Conservation (phyloP, 352 stramenopile genomes). For the Globisporangium uncinulatum region DNA sequence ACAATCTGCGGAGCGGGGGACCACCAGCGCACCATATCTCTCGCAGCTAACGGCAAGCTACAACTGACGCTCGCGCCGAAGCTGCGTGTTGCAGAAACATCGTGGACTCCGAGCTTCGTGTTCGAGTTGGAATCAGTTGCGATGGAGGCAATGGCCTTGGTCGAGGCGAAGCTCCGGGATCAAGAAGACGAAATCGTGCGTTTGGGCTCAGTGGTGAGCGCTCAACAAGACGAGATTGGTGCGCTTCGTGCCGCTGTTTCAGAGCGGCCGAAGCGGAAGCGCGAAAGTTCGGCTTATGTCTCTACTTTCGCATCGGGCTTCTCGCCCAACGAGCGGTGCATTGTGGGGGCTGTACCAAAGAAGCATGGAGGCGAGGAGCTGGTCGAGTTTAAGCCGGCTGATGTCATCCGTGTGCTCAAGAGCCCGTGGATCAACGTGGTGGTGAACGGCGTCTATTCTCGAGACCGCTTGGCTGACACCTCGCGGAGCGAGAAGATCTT, state of each 20-base stretch:
- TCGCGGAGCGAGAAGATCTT: no score
- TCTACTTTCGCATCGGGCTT: neutral
- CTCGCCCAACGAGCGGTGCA: no score
- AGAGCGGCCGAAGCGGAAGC: neutral
- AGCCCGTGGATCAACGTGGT: neutral
- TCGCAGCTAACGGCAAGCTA: no score
- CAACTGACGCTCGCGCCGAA: neutral
- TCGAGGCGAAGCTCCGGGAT: neutral
- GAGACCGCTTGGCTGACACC: no score
- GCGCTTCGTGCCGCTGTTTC: neutral
- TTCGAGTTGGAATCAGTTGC: neutral
- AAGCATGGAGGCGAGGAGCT: neutral
- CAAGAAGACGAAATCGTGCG: neutral
- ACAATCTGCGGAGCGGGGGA: no score
- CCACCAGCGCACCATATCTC: no score
- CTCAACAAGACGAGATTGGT: neutral
- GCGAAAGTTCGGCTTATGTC: conserved; percentile 9
- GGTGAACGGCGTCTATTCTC: neutral
- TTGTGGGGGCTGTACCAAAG: neutral
- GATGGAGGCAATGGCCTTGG: neutral
- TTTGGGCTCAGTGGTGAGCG: no score
- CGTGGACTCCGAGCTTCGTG: neutral
- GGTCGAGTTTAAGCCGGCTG: neutral
- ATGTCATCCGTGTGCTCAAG: neutral
- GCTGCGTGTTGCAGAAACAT: neutral